Evolutionary conservation across 106 monocot species (phyloP).

Genomic region (Xerophyta viscosa): DNA sequence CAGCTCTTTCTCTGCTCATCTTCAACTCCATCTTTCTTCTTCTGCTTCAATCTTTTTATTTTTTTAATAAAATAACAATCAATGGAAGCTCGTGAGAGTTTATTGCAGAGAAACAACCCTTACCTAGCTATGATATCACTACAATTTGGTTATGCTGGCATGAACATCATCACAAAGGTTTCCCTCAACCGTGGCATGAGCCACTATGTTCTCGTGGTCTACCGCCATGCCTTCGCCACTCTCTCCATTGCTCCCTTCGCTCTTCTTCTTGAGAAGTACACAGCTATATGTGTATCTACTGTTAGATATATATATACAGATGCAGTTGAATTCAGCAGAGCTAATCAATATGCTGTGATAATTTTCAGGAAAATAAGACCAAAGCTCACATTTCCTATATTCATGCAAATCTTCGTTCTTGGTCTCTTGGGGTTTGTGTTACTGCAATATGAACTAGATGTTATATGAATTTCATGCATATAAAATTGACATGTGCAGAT

Average conservation of each 20-base stretch:
- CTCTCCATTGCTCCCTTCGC: slow-evolving; percentile 85
- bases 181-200: slow-evolving; percentile 83
- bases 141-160: slow-evolving; percentile 82
- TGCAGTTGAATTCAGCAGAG: no score
- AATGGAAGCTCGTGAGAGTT: no score
- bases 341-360: neutral
- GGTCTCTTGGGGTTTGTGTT: slow-evolving; percentile 48
- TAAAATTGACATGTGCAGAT: neutral
- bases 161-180: slow-evolving; percentile 82
- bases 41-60: no score
- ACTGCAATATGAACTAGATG: no score
- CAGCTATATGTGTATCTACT: no score
- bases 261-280: slow-evolving; percentile 65
- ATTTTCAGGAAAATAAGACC: slow-evolving; percentile 54
- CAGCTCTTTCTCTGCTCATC: neutral
- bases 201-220: slow-evolving; percentile 83
- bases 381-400: slow-evolving; percentile 47
- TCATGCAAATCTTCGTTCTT: slow-evolving; percentile 63
- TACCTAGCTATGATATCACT: slow-evolving; percentile 70
- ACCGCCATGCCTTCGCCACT: slow-evolving; percentile 77
- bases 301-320: no score
- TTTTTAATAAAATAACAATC: no score
- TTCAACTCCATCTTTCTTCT: neutral
- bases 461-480: neutral
- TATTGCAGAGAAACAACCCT: slow-evolving; percentile 29